Conservation (phyloP, 2,329 filamentous ascomycete genomes). For the Fusarium luffae region DNA sequence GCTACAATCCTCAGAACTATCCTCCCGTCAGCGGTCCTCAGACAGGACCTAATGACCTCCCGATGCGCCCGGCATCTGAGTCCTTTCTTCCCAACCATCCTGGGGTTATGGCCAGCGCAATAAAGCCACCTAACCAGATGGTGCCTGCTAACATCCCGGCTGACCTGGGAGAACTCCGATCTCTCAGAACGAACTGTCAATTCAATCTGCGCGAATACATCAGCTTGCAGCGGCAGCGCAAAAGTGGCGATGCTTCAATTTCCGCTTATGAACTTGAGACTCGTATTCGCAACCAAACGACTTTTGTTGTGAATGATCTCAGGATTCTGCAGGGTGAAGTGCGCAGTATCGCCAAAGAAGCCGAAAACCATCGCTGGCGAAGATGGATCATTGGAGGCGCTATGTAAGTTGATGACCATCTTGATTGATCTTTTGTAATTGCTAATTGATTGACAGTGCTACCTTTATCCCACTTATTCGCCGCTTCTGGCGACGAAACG, state of each 20-base stretch:
- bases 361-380: constrained; percentile 63
- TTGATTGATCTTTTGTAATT: neutral
- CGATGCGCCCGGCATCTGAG: constrained; percentile 40
- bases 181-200: constrained; percentile 51
- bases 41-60: constrained; percentile 29
- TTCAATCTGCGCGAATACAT: constrained; percentile 53
- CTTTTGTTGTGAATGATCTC: constrained; percentile 58
- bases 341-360: constrained; percentile 54
- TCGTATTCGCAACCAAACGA: constrained; percentile 57
- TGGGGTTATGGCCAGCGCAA: constrained; percentile 33
- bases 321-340: constrained; percentile 58
- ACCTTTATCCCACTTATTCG: constrained; percentile 64
- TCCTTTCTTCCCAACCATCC: constrained; percentile 37
- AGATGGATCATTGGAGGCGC: constrained; percentile 63
- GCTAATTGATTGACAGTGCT: constrained; percentile 51
- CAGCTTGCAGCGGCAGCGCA: constrained; percentile 48
- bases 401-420: constrained; percentile 54
- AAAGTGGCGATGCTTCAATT: constrained; percentile 44
- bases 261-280: constrained; percentile 54
- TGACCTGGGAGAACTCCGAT: constrained; percentile 46
- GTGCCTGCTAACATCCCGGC: constrained; percentile 35
- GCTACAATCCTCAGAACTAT: constrained; percentile 40
- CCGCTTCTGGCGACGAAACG: constrained; percentile 60
- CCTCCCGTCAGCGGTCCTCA: constrained; percentile 37
- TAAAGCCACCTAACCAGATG: constrained; percentile 30